Percentiles rank a stretch among this genome's conserved stretches.
Conservation (phyloP, 192 early-diverging fungal species). For the Coemansia sp. region DNA sequence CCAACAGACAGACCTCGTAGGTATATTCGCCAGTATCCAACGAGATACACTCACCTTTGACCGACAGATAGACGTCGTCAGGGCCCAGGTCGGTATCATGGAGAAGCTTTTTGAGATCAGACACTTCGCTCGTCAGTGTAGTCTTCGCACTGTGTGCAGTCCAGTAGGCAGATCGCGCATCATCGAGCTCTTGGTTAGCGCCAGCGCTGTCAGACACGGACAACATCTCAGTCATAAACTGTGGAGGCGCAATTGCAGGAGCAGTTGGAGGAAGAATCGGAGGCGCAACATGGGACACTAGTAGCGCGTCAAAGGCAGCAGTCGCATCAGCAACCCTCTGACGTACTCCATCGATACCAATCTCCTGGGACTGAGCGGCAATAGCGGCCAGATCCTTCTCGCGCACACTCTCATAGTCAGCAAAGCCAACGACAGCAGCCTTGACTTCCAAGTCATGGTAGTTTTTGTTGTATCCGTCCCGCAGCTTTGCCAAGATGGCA, state of each 20-base stretch:
- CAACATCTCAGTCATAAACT: not conserved
- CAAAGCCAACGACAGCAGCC: conserved; percentile 53
- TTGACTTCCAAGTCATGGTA: conserved; percentile 62
- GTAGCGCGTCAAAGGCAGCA: not conserved
- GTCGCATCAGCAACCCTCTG: conserved; percentile 25
- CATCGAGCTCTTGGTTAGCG: conserved; percentile 14
- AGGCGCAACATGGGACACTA: not conserved
- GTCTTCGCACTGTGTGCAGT: conserved; percentile 22
- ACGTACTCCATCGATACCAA: conserved; percentile 21
- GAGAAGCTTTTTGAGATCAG: conserved; percentile 59
- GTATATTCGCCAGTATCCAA: conserved; percentile 63
- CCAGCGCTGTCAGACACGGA: not conserved
- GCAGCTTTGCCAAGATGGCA: conserved; percentile 35
- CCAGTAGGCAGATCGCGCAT: conserved; percentile 25
- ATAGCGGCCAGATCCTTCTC: conserved; percentile 18
- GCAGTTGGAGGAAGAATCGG: not conserved
- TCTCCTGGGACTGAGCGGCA: conserved; percentile 11
- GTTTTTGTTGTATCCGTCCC: conserved; percentile 57
- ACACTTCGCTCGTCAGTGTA: conserved; percentile 36
- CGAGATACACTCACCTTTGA: conserved; percentile 72
- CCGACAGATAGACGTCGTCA: conserved; percentile 66
- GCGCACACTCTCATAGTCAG: conserved; percentile 32
- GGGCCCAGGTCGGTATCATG: conserved; percentile 71
- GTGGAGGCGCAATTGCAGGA: not conserved
- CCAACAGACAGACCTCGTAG: conserved; percentile 84